These are phyloP conservation scores for Thelephora ganbajun DNA, from an alignment of 768 basidiomycete species.

Conservation along the genomic window DNA sequence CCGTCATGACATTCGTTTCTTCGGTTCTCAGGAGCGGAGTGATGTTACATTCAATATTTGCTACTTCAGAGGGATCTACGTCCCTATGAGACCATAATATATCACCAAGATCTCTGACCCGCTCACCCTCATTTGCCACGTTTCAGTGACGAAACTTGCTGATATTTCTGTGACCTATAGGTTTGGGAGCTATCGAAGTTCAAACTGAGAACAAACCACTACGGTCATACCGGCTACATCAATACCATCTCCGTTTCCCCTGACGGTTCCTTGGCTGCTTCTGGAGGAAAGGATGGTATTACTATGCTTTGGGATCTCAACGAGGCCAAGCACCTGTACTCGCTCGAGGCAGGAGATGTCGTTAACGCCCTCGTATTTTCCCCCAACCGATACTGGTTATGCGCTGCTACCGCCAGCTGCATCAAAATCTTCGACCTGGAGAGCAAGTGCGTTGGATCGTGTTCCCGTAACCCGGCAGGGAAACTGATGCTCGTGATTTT, in stretches of 20 bases:
- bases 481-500: background rate
- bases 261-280: constrained; percentile 96
- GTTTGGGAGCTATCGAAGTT: constrained; percentile 99
- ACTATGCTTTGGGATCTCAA: constrained; percentile 99
- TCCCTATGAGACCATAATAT: constrained; percentile 20
- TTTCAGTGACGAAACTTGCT: background rate
- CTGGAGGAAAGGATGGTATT: constrained; percentile 98
- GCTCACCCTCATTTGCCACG: background rate
- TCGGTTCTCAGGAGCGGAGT: constrained; percentile 7
- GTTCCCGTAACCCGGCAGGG: background rate
- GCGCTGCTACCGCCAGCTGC: constrained; percentile 92
- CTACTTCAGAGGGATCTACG: constrained; percentile 20
- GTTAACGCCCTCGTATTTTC: constrained; percentile 99
- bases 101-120: constrained; percentile 22
- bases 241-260: constrained; percentile 98
- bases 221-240: constrained; percentile 98
- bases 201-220: constrained; percentile 99
- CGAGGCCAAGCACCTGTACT: constrained; percentile 99
- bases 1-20: background rate
- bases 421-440: constrained; percentile 99
- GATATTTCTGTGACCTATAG: constrained; percentile 24
- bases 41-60: constrained; percentile 18
- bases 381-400: constrained; percentile 99
- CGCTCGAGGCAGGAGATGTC: constrained; percentile 93
- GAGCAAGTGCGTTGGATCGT: constrained; percentile 70